Evolutionary conservation across 345 rosid species (phyloP).

Genomic region (Gynandropsis gynandra): DNA sequence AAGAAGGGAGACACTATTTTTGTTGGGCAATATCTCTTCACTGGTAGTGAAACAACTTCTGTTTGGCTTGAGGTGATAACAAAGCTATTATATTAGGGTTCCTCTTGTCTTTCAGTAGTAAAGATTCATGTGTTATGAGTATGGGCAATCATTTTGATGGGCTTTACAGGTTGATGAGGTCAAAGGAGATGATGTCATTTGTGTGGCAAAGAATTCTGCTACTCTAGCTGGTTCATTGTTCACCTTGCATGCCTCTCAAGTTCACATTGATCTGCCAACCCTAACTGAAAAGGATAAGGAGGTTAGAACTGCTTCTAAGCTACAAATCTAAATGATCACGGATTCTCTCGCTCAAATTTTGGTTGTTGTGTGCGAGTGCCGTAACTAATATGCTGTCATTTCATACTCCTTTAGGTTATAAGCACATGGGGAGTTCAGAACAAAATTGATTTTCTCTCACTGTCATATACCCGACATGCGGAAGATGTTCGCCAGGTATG

Average conservation of each 20-base stretch:
- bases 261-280: conserved; percentile 74
- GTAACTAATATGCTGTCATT: conserved; percentile 12
- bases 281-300: conserved; percentile 42
- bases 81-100: background rate
- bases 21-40: conserved; percentile 85
- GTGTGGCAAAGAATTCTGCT: conserved; percentile 73
- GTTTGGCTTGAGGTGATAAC: conserved; percentile 87
- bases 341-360: conserved; percentile 1
- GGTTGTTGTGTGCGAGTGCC: background rate
- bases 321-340: too few relatives aligned
- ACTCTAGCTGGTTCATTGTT: conserved; percentile 80
- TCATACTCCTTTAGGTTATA: conserved; percentile 50
- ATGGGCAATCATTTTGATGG: conserved; percentile 1
- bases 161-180: conserved; percentile 65
- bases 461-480: conserved; percentile 90
- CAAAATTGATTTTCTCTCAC: conserved; percentile 89
- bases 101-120: background rate
- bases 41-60: conserved; percentile 97
- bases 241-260: conserved; percentile 77
- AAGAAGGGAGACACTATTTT: conserved; percentile 92
- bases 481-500: conserved; percentile 88
- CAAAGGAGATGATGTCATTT: conserved; percentile 67
- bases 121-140: background rate
- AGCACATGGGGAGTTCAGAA: conserved; percentile 90
- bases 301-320: too few relatives aligned